Evolutionary conservation across 2,329 filamentous ascomycete species (phyloP), one percentile per base, ranked within the genome.

Genomic region (Domatiomyces catenatus): DNA sequence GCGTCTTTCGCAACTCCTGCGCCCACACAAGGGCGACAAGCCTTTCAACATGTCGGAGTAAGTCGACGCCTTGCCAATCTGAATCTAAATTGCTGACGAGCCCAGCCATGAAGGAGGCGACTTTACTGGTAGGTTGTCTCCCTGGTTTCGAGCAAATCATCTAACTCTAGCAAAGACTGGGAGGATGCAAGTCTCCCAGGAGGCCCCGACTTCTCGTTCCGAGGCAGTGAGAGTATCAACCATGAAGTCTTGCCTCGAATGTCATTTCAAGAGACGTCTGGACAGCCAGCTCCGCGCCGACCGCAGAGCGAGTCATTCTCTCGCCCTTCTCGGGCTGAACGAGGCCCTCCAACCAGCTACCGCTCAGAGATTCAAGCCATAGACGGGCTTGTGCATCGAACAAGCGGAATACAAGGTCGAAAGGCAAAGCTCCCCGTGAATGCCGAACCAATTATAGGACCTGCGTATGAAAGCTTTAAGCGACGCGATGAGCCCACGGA

Each of bases 101-200:
- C 32, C 32, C 32, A 39, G 32, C 32, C 32, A 39, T 39, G 32
- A 39, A 15, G 32, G 32, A 15, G 32, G 32, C 12, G 32, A 39
- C 5, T 15, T 39, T 39, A 12, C 10, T 15, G 32, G 32, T 39
- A 39, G 8, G 32, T 39, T 15, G 15, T 15, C 8, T 15, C 15
- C 32, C 32, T 39, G 5, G 5, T 39, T 39, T 15, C 12, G 32
- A 15, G 5, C 8, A 39, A 39, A 10, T 8, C 15, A 12, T 39
- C 32, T 39, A 39, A 45, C 19, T 15, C 15, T n/a, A 10, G 22
- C 43, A 26, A 45, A 56, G 56, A 53, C 32, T 58, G 56, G 56
- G 56, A 58, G 36, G 51, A 50, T 47, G 52, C 52, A 8, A 56
- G 52, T 46, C 46, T 56, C 20, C 48, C 52, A 8, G 50, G 52